Conservation (phyloP, 305 asterid genomes). For the Rubia occidens region DNA sequence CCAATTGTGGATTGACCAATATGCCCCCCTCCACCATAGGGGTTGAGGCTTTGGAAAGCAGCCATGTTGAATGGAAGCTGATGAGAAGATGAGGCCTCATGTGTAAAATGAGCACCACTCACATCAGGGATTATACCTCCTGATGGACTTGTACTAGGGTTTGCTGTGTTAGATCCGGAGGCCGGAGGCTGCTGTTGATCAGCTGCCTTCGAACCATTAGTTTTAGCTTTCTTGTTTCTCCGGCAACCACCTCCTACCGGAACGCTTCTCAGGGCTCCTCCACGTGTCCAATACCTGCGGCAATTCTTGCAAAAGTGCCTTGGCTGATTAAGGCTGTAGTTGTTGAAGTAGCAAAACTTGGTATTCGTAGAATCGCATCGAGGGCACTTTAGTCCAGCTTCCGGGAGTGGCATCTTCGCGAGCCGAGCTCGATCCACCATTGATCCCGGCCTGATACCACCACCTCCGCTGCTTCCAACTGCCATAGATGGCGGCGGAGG, state of each 20-base stretch:
- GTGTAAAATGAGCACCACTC: slow-evolving; percentile 14
- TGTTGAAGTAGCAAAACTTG: slow-evolving; percentile 38
- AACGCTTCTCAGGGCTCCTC: slow-evolving; percentile 30
- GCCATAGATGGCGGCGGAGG: slow-evolving; percentile 14
- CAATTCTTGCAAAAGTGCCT: slow-evolving; percentile 37
- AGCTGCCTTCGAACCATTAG: slow-evolving; percentile 18
- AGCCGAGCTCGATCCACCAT: slow-evolving; percentile 27
- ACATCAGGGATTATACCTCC: slow-evolving; percentile 10
- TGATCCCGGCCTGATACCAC: slow-evolving; percentile 25
- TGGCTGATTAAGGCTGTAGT: slow-evolving; percentile 36
- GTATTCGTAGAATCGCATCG: slow-evolving; percentile 32
- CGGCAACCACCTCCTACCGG: slow-evolving; percentile 40
- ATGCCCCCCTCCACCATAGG: slow-evolving; percentile 14
- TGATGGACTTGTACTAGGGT: slow-evolving; percentile 15
- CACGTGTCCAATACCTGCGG: slow-evolving; percentile 35
- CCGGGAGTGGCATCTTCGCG: slow-evolving; percentile 24
- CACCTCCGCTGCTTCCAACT: slow-evolving; percentile 20
- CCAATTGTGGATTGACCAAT: slow-evolving; percentile 10
- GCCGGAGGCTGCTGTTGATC: slow-evolving; percentile 11
- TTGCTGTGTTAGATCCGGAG: background rate
- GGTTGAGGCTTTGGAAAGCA: slow-evolving; percentile 21
- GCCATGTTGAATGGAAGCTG: slow-evolving; percentile 13
- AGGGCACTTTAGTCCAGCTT: slow-evolving; percentile 30
- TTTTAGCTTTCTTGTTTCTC: slow-evolving; percentile 32
- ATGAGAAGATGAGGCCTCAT: slow-evolving; percentile 9